A percentile compares a stretch with the other conserved stretches of the same genome.
These are phyloP conservation scores for Xylariales sp. DNA, from an alignment of 2,329 filamentous ascomycete genomes.

Conservation along the genomic window DNA sequence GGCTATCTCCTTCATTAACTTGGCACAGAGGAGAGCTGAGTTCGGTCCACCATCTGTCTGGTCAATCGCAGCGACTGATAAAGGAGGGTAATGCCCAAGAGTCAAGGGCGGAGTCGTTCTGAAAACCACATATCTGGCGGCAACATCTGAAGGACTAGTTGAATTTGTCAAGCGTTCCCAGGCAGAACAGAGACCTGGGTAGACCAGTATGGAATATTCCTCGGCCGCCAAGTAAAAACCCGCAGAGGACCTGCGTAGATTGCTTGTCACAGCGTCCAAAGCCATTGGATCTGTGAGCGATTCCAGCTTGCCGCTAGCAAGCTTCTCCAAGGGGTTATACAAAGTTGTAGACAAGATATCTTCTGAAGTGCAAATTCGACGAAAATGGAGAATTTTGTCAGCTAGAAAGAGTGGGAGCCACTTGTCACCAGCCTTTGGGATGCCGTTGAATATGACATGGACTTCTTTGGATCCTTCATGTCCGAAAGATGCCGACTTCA, in stretches of 20 bases:
- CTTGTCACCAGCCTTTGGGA: conserved; percentile 17
- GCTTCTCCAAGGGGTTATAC: conserved; percentile 13
- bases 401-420: conserved; percentile 22
- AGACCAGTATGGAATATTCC: conserved; percentile 25
- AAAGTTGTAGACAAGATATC: conserved; percentile 17
- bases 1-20: conserved; percentile 1
- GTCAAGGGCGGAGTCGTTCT: conserved; percentile 11
- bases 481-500: conserved; percentile 22
- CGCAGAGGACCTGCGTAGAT: conserved; percentile 16
- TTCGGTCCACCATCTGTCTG: conserved; percentile 7
- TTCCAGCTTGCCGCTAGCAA: conserved; percentile 19
- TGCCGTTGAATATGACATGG: conserved; percentile 18
- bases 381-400: conserved; percentile 18
- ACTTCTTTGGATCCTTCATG: conserved; percentile 15
- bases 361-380: conserved; percentile 18
- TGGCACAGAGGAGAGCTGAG: background rate
- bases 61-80: conserved; percentile 7
- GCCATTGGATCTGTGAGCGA: conserved; percentile 11
- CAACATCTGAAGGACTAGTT: too few species aligned
- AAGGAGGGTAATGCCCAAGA: conserved; percentile 17
- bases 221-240: conserved; percentile 20
- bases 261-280: conserved; percentile 18
- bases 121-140: conserved; percentile 23
- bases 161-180: conserved; percentile 24
- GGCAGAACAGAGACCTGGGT: conserved; percentile 17